Base-by-base conservation (phyloP, 2,329 filamentous ascomycete species). In the Fusarium sarcochroum region DNA sequence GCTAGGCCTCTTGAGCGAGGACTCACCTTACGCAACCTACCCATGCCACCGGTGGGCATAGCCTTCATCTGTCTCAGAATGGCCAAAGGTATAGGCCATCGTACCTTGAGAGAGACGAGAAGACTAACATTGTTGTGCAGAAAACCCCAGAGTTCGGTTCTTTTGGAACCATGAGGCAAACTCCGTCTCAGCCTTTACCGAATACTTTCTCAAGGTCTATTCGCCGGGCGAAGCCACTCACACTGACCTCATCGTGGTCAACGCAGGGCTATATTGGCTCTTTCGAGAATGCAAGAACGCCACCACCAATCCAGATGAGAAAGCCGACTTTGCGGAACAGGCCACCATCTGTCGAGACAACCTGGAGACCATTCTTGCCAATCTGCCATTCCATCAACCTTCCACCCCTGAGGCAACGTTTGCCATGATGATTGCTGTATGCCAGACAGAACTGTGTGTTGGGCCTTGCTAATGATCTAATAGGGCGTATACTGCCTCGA, bases 211-310 rank as follows among this genome's bases (percentile, higher is more conserved):
- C 5, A 69, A 66, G 13, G 67, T 30, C 27, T 30, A 30, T 30
- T 30, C 27, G 10, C 27, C 27, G 2, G 27, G 27, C 1, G 70
- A 77, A 32, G 71, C 70, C 45, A 68, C 70, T 9, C 70, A 76
- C 17, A 61, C 72, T 13, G 71, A 75, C 20, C 76, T 76, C 32
- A 76, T 77, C 54, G 73, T 71, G 18, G 72, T 73, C 2, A 76
- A 76, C 47, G 63, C 69, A 4, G 74, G 75, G 3, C 66, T 77
- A n/a, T 60, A 73, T 25, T 71, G 69, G 18, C 59, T 77, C 6
- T 74, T 75, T 48, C 44, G 55, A 35, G 73, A 75, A 37, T 56
- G 68, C 10, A 32, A 48, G 9, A 25, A 55, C 11, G 11, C 37
- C 25, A 15, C 9, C 6, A 14, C 56, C 1, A 30, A 30, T 30